Evolutionary conservation across 768 basidiomycete genomes (phyloP).

Genomic region (Trametes cubensis): DNA sequence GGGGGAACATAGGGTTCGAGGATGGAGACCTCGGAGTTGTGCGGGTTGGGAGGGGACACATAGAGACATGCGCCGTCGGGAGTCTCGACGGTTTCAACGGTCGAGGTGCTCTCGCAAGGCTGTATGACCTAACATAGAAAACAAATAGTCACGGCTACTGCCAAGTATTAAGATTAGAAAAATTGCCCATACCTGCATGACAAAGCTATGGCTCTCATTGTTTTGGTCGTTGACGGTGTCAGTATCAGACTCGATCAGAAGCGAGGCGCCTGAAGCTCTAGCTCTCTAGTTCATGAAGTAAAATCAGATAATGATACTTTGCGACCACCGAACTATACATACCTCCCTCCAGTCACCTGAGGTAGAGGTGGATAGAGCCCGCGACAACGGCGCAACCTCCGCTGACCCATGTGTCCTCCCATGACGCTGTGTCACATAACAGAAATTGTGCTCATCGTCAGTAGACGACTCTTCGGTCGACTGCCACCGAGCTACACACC

Average conservation of each 20-base stretch:
- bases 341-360: constrained; percentile 7
- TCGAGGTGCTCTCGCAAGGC: background rate
- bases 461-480: background rate
- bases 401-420: too few relatives aligned
- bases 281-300: background rate
- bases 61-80: background rate
- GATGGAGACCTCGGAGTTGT: background rate
- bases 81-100: background rate
- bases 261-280: background rate
- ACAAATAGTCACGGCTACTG: too few relatives aligned
- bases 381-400: background rate
- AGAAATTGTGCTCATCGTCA: background rate
- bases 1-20: background rate
- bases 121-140: background rate
- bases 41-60: background rate
- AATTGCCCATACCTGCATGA: too few relatives aligned
- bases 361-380: background rate
- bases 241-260: background rate
- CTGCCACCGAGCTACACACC: background rate
- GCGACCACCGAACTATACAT: background rate
- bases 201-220: too few relatives aligned
- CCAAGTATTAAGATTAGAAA: too few relatives aligned
- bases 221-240: background rate
- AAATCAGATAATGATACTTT: background rate
- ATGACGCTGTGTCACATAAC: too few relatives aligned